phyloP scores from a whole-genome alignment of 208 protist genomes.

The Trypanosoma vivax region DNA sequence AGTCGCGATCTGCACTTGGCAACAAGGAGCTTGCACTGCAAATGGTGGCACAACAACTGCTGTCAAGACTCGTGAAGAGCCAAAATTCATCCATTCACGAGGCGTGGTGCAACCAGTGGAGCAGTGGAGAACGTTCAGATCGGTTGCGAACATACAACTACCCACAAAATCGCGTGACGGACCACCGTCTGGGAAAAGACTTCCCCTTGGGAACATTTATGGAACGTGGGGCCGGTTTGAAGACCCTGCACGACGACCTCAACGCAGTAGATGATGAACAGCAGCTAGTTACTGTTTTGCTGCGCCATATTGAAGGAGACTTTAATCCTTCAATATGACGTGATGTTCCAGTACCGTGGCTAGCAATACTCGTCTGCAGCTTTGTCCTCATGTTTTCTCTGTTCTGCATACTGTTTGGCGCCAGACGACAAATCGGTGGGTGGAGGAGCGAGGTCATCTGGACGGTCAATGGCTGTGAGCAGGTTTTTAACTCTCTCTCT shows the following conservation, averaged over 20 bases:
- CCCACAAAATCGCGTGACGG: slow-evolving; percentile 84
- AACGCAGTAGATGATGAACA: slow-evolving; percentile 66
- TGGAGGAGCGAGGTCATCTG: no score
- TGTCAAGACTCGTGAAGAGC: slow-evolving; percentile 48
- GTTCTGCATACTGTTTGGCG: no score
- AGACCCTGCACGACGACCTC: slow-evolving; percentile 69
- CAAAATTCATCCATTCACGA: slow-evolving; percentile 71
- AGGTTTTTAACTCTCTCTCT: no score
- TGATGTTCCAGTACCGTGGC: not conserved
- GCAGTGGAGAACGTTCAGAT: slow-evolving; percentile 84
- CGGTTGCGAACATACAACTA: slow-evolving; percentile 91
- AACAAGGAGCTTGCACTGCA: slow-evolving; percentile 87
- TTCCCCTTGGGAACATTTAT: slow-evolving; percentile 73
- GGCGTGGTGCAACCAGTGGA: slow-evolving; percentile 80
- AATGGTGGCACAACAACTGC: slow-evolving; percentile 79
- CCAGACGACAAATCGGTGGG: no score
- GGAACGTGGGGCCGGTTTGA: slow-evolving; percentile 55
- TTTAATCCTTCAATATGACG: slow-evolving; percentile 41
- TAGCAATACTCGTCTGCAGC: no score
- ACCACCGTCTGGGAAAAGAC: slow-evolving; percentile 84
- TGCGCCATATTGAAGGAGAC: slow-evolving; percentile 69
- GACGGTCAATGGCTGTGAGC: no score
- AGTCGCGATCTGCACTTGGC: slow-evolving; percentile 75
- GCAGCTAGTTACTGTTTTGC: slow-evolving; percentile 49
- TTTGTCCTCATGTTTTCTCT: not conserved